Evolutionary conservation across 371 early-diverging fungal genomes (phyloP).

Genomic region (Mortierella sp.): DNA sequence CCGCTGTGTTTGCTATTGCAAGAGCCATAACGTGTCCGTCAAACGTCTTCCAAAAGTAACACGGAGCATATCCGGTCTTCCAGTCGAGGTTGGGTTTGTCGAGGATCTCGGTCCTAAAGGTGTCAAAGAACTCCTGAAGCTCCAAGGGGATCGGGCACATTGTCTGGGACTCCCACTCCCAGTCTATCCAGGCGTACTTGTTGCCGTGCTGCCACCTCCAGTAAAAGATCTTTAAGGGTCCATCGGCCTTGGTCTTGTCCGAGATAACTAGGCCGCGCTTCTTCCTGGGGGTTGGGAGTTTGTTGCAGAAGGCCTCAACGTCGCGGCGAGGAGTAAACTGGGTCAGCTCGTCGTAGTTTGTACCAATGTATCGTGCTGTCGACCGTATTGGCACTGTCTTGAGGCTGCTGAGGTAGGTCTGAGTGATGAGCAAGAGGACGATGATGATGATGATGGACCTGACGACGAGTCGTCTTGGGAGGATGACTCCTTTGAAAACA

Average conservation of each 20-base stretch:
- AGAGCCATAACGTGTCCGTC: neutral
- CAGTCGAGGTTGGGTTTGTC: neutral
- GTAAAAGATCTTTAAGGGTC: constrained; percentile 21
- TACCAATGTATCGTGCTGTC: constrained; percentile 7
- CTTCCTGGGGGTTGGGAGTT: constrained; percentile 4
- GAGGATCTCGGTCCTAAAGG: neutral
- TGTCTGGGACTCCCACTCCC: constrained; percentile 23
- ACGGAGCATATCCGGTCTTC: constrained; percentile 3
- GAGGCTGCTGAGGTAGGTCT: neutral
- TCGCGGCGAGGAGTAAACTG: neutral
- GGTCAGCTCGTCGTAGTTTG: constrained; percentile 10
- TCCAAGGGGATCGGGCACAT: constrained; percentile 31
- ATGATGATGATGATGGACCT: constrained; percentile 10
- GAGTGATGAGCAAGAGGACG: neutral
- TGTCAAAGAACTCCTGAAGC: constrained; percentile 31
- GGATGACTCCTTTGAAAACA: neutral
- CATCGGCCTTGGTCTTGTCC: constrained; percentile 12
- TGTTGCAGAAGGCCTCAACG: neutral
- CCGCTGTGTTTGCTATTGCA: constrained; percentile 12
- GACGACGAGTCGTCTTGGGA: constrained; percentile 4
- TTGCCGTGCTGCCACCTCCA: constrained; percentile 14
- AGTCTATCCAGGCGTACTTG: constrained; percentile 4
- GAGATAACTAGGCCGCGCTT: constrained; percentile 16
- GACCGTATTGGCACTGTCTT: constrained; percentile 11
- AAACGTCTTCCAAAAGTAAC: constrained; percentile 1